Evolutionary conservation across 352 stramenopile genomes (phyloP).

Genomic region (Globisporangium cystogenes): DNA sequence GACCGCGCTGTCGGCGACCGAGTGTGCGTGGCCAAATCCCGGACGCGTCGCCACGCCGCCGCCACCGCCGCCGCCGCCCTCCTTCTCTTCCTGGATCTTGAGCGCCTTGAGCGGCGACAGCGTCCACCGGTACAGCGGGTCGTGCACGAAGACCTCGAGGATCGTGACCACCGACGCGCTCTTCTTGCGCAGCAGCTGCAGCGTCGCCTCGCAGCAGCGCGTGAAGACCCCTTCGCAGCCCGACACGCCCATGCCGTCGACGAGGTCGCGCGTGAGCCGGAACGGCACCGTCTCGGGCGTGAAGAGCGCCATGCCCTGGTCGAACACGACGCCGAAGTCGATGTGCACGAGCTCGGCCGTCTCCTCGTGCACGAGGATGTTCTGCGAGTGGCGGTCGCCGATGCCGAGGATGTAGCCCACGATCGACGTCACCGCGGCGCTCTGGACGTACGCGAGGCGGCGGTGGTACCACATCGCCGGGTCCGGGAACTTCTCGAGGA

Average conservation of each 20-base stretch:
- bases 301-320: constrained; percentile 92
- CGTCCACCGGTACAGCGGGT: constrained; percentile 99
- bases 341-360: constrained; percentile 99
- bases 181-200: constrained; percentile 91
- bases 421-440: constrained; percentile 96
- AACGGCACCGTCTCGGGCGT: constrained; percentile 99
- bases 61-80: no score
- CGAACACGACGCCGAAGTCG: constrained; percentile 99
- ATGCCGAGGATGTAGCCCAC: constrained; percentile 96
- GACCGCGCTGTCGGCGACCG: not conserved
- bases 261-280: constrained; percentile 96
- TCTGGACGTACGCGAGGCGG: constrained; percentile 94
- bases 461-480: constrained; percentile 91
- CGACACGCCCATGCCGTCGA: constrained; percentile 98
- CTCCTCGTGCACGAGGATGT: constrained; percentile 97
- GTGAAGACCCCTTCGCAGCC: constrained; percentile 96
- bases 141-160: constrained; percentile 97
- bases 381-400: constrained; percentile 97
- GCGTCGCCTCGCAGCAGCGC: constrained; percentile 91
- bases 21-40: not conserved
- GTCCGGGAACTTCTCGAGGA: constrained; percentile 96
- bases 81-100: constrained; percentile 66
- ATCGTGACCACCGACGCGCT: constrained; percentile 95
- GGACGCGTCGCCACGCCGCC: not conserved
- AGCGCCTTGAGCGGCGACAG: constrained; percentile 89